phyloP scores from a whole-genome alignment of 108 stramenopile species.

The Cyclotella cryptica region DNA sequence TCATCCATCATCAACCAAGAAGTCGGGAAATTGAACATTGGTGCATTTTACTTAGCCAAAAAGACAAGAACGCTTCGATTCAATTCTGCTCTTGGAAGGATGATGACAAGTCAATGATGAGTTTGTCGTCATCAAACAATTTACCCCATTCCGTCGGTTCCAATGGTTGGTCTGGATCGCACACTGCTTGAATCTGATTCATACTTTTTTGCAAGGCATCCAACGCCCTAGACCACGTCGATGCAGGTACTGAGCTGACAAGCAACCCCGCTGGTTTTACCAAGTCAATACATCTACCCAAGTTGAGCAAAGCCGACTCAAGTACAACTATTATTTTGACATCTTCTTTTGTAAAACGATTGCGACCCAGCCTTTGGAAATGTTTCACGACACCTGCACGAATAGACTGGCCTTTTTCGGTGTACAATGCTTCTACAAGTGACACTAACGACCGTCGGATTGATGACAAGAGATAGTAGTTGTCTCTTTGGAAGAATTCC shows the following conservation, averaged over 20 bases:
- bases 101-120: not conserved
- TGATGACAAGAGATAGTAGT: slow-evolving; percentile 70
- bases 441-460: slow-evolving; percentile 77
- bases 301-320: slow-evolving; percentile 70
- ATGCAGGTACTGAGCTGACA: slow-evolving; percentile 59
- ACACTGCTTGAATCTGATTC: slow-evolving; percentile 59
- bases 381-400: slow-evolving; percentile 47
- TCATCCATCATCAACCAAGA: too few species aligned
- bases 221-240: slow-evolving; percentile 70
- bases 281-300: slow-evolving; percentile 80
- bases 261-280: slow-evolving; percentile 82
- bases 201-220: slow-evolving; percentile 66
- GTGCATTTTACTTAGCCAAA: too few species aligned
- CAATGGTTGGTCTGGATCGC: slow-evolving; percentile 83
- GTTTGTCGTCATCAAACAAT: slow-evolving; percentile 28
- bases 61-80: too few species aligned
- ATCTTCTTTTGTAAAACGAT: slow-evolving; percentile 48
- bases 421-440: slow-evolving; percentile 75
- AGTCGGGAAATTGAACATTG: too few species aligned
- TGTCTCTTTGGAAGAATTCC: slow-evolving; percentile 88
- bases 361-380: slow-evolving; percentile 37
- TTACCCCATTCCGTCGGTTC: slow-evolving; percentile 70
- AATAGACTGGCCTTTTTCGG: slow-evolving; percentile 53
- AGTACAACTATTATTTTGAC: slow-evolving; percentile 70
- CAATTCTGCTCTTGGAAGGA: not conserved